A percentile compares a stretch with the other conserved stretches of the same genome.
These are phyloP conservation scores for Aspergillus tanneri DNA, from an alignment of 2,329 filamentous ascomycete genomes.

Conservation along the genomic window DNA sequence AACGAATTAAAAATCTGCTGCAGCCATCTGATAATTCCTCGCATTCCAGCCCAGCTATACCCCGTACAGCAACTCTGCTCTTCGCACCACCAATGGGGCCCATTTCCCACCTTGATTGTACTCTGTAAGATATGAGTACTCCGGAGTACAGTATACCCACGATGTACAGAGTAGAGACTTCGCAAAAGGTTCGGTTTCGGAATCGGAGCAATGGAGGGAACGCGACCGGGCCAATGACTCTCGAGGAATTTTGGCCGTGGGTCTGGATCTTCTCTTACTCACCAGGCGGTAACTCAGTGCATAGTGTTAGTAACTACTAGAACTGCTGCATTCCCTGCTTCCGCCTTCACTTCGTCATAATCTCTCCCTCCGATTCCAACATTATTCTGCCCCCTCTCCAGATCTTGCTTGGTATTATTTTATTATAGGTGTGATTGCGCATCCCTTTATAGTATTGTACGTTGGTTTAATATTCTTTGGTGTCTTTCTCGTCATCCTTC, in stretches of 20 bases:
- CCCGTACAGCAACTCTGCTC: too few relatives aligned
- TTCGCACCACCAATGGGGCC: too few relatives aligned
- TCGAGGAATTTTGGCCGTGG: not conserved
- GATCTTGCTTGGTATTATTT: not conserved
- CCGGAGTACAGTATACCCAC: too few relatives aligned
- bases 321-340: slow-evolving; percentile 1
- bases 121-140: too few relatives aligned
- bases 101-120: too few relatives aligned
- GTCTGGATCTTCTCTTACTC: not conserved
- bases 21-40: not conserved
- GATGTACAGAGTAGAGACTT: too few relatives aligned
- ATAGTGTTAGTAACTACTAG: not conserved
- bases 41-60: not conserved
- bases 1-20: not conserved
- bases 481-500: not conserved
- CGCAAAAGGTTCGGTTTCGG: too few relatives aligned
- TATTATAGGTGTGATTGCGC: not conserved
- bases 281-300: too few relatives aligned
- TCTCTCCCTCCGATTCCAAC: not conserved
- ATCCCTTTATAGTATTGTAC: not conserved
- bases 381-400: not conserved
- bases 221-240: not conserved
- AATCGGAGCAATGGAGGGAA: not conserved
- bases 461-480: not conserved
- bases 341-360: slow-evolving; percentile 3